Conservation (phyloP, 257 asterid species). For the Anisodus tanguticus region DNA sequence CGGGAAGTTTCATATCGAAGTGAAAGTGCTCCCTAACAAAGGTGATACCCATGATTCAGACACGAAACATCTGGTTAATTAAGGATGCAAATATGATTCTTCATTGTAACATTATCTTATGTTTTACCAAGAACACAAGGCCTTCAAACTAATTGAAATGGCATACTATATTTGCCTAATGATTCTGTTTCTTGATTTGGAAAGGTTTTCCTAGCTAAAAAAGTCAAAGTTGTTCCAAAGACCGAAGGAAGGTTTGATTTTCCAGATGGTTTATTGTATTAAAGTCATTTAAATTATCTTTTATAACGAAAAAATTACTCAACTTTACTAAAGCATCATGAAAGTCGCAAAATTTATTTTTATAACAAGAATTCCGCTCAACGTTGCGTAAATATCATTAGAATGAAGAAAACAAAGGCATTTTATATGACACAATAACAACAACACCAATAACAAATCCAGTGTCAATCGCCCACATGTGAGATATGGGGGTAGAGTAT, state of each 20-base stretch:
- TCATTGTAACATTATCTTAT: constrained; percentile 34
- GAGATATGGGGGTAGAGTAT: no score
- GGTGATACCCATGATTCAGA: neutral
- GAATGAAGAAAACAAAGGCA: no score
- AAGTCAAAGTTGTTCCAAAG: neutral
- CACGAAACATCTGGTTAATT: neutral
- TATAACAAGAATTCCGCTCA: neutral
- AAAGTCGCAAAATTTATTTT: neutral
- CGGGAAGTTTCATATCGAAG: neutral
- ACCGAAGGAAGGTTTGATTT: no score
- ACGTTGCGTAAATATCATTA: neutral
- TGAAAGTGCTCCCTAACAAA: neutral
- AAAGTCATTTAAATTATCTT: neutral
- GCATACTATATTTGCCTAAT: constrained; percentile 29
- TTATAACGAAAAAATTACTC: neutral
- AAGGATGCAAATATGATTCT: constrained; percentile 41
- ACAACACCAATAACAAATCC: no score
- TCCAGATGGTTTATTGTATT: neutral
- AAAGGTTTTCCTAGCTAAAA: constrained; percentile 34
- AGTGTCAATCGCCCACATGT: no score
- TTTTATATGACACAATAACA: no score
- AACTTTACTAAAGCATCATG: neutral
- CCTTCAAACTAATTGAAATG: constrained; percentile 38
- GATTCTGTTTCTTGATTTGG: constrained; percentile 43
- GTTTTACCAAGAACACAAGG: neutral